A percentile compares a stretch with the other conserved stretches of the same genome.
Conservation (phyloP, 768 basidiomycete genomes). For the Pleurotus tuber-regium region DNA sequence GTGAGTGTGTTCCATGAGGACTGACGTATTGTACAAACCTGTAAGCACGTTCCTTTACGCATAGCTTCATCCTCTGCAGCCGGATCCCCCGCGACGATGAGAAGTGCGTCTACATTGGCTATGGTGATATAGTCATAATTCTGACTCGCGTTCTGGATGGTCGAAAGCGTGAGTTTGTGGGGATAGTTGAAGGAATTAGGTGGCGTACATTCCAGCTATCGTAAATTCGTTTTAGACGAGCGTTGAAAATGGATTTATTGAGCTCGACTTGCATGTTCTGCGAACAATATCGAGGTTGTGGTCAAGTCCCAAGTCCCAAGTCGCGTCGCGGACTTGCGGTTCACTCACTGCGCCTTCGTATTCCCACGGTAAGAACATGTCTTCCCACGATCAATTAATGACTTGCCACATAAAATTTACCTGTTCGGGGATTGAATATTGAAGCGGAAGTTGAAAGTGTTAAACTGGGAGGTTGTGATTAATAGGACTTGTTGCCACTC, state of each 20-base stretch:
- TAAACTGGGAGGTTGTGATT: constrained; percentile 20
- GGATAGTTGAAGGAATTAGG: constrained; percentile 4
- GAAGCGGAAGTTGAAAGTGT: constrained; percentile 29
- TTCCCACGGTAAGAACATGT: background rate
- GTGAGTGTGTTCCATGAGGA: constrained; percentile 15
- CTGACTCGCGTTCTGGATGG: constrained; percentile 54
- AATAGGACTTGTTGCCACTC: constrained; percentile 33
- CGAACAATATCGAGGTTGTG: background rate
- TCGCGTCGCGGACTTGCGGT: constrained; percentile 3
- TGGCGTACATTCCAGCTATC: constrained; percentile 61
- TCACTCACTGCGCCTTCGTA: background rate
- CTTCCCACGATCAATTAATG: constrained; percentile 4
- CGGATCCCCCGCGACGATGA: constrained; percentile 75
- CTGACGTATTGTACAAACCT: constrained; percentile 48
- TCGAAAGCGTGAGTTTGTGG: constrained; percentile 11
- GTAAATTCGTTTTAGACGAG: constrained; percentile 57
- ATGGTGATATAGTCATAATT: constrained; percentile 73
- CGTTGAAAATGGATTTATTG: constrained; percentile 56
- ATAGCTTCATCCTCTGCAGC: constrained; percentile 87
- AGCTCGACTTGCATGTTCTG: constrained; percentile 65
- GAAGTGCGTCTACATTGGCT: constrained; percentile 64
- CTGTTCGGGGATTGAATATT: constrained; percentile 27
- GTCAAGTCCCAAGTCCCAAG: background rate
- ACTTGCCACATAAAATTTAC: background rate
- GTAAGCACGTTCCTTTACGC: constrained; percentile 87